Conservation (phyloP, 129 eudicot genomes). For the Heracleum sosnowskyi region DNA sequence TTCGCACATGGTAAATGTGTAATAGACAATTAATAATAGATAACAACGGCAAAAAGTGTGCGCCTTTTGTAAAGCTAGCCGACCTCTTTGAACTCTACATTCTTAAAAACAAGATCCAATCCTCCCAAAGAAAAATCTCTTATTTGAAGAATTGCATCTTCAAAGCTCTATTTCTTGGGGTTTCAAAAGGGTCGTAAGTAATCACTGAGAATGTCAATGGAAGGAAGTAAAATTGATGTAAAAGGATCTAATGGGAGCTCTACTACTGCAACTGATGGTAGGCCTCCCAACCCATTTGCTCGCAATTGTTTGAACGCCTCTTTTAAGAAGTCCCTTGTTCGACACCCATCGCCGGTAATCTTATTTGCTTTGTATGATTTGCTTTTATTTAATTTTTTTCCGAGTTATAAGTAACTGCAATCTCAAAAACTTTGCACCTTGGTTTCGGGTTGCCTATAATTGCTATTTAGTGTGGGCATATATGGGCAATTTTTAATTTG, state of each 20-base stretch:
- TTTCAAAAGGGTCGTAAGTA: conserved; percentile 8
- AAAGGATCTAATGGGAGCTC: conserved; percentile 36
- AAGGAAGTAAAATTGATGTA: conserved; percentile 35
- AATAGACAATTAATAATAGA: neutral
- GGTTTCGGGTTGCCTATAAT: neutral
- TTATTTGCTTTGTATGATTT: neutral
- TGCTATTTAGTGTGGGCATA: neutral
- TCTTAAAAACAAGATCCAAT: neutral
- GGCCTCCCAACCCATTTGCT: conserved; percentile 60
- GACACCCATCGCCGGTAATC: conserved; percentile 66
- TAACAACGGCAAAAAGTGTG: neutral
- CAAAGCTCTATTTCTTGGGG: neutral
- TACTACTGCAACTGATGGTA: conserved; percentile 31
- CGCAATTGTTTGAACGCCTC: conserved; percentile 26
- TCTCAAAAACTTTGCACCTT: neutral
- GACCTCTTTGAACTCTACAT: neutral
- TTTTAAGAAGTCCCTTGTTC: conserved; percentile 47
- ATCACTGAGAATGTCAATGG: conserved; percentile 46
- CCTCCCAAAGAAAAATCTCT: neutral
- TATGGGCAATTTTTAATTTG: neutral
- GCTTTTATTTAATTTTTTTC: neutral
- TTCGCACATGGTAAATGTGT: neutral
- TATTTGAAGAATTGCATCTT: neutral
- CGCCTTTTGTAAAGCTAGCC: neutral
- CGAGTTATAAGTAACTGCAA: neutral